Percentiles rank a stretch among this genome's conserved stretches.
Evolutionary conservation across 2,329 filamentous ascomycete genomes (phyloP).

Genomic region (Ascosphaera aggregata): DNA sequence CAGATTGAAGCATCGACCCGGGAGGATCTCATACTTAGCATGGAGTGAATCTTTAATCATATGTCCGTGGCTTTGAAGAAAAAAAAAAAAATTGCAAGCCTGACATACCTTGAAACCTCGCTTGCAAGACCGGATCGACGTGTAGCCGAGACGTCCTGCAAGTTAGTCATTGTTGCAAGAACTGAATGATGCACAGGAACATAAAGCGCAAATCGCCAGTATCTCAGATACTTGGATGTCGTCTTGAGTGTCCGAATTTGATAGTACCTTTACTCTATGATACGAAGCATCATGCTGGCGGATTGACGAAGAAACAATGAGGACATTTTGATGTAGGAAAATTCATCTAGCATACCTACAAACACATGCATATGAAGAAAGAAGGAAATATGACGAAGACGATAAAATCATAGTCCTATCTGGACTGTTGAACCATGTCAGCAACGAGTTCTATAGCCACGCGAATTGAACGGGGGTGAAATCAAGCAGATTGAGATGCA

Average conservation of each 20-base stretch:
- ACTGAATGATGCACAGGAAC: no score
- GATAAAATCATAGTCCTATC: neutral
- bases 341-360: neutral
- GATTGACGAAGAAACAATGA: neutral
- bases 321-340: neutral
- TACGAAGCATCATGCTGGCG: slow-evolving; percentile 16
- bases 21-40: slow-evolving; percentile 33
- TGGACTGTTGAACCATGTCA: neutral
- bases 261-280: slow-evolving; percentile 25
- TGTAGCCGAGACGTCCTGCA: neutral
- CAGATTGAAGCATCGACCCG: slow-evolving; percentile 27
- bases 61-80: slow-evolving; percentile 9
- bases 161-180: no score
- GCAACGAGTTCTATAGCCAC: neutral
- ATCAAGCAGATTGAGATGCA: neutral
- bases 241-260: slow-evolving; percentile 24
- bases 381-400: slow-evolving; percentile 2
- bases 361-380: neutral
- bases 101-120: slow-evolving; percentile 2
- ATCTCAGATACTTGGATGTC: no score
- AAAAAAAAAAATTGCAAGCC: slow-evolving; percentile 5
- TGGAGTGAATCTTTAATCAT: slow-evolving; percentile 37
- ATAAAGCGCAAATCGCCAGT: no score
- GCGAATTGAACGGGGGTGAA: neutral
- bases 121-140: neutral